Conservation (phyloP, 2,329 filamentous ascomycete species). For the Stachybotrys chlorohalonatus region DNA sequence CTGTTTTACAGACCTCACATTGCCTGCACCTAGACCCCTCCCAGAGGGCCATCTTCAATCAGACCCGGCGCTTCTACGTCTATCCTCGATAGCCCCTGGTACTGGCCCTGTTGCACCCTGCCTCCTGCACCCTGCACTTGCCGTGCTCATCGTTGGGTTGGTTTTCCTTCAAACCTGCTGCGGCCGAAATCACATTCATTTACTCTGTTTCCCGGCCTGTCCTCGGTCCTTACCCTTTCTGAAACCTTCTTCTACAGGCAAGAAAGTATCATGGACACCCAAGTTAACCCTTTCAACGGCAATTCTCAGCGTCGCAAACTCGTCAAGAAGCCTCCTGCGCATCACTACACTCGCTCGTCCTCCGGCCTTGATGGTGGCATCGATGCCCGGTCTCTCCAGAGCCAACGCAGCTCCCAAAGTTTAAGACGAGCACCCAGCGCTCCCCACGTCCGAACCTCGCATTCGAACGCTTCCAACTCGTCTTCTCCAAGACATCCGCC, state of each 20-base stretch:
- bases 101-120: background rate
- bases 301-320: slow-evolving; percentile 49
- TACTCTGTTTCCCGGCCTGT: background rate
- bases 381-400: slow-evolving; percentile 49
- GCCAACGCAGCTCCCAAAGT: slow-evolving; percentile 55
- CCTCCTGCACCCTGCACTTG: background rate
- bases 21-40: background rate
- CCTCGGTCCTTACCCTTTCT: slow-evolving; percentile 11
- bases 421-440: slow-evolving; percentile 53
- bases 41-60: background rate
- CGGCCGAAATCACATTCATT: background rate
- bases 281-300: slow-evolving; percentile 32
- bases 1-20: background rate
- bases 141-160: background rate
- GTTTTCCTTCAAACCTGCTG: background rate
- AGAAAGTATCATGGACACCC: slow-evolving; percentile 37
- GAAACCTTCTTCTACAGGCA: slow-evolving; percentile 18
- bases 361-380: slow-evolving; percentile 41
- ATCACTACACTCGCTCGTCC: slow-evolving; percentile 37
- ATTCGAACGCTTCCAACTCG: slow-evolving; percentile 39
- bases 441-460: slow-evolving; percentile 36
- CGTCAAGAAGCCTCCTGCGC: slow-evolving; percentile 51
- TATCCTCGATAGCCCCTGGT: background rate
- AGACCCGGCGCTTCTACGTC: background rate
- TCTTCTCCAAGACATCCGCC: slow-evolving; percentile 38